A percentile compares a stretch with the other conserved stretches of the same genome.
Evolutionary conservation across 441 rosid genomes (phyloP).

Genomic region (Pelargonium australe): DNA sequence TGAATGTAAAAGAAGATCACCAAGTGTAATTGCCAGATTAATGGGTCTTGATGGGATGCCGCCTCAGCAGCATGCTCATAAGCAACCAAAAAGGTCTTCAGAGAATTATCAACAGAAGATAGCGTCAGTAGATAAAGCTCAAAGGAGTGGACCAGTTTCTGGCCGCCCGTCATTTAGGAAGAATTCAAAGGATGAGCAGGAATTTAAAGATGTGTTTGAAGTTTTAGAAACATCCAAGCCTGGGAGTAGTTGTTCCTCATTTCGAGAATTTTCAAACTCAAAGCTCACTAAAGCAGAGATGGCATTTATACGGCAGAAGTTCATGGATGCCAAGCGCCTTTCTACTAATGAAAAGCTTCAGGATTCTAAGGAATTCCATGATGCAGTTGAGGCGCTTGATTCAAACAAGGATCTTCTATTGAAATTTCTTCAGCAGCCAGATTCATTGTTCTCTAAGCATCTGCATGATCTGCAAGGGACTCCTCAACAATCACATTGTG

Average conservation of each 20-base stretch:
- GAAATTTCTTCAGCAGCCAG: conserved; percentile 81
- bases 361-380: conserved; percentile 64
- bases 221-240: conserved; percentile 57
- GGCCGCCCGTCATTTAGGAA: conserved; percentile 46
- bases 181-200: conserved; percentile 71
- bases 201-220: conserved; percentile 92
- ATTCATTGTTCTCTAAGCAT: conserved; percentile 77
- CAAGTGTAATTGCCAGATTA: conserved; percentile 74
- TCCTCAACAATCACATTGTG: conserved; percentile 37
- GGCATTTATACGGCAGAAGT: conserved; percentile 60
- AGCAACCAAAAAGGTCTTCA: conserved; percentile 30
- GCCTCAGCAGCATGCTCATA: conserved; percentile 40
- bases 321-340: conserved; percentile 62
- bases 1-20: conserved; percentile 59
- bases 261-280: conserved; percentile 29
- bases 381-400: conserved; percentile 70
- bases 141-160: conserved; percentile 36
- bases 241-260: conserved; percentile 30
- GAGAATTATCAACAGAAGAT: conserved; percentile 30
- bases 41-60: conserved; percentile 95
- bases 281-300: conserved; percentile 54
- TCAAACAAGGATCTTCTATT: conserved; percentile 66
- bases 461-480: conserved; percentile 53
- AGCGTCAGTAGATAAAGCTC: conserved; percentile 29
- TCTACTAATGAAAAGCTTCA: conserved; percentile 65